Percentiles rank a stretch among this genome's conserved stretches.
Evolutionary conservation across 2,329 filamentous ascomycete species (phyloP).

Genomic region (Neurospora crassa): DNA sequence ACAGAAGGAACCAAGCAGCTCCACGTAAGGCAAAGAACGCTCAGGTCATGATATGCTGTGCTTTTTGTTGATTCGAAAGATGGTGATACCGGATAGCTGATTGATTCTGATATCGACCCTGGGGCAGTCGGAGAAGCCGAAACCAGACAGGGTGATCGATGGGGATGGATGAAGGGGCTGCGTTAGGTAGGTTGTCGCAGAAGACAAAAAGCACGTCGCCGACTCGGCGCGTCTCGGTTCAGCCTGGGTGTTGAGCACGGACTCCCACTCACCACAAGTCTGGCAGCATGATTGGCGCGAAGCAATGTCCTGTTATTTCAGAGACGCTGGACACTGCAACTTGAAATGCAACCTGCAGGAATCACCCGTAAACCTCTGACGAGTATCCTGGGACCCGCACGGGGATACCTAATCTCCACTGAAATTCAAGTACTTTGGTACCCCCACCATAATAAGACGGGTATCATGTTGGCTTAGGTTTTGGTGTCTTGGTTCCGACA

Average conservation of each 20-base stretch:
- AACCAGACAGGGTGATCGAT: background rate
- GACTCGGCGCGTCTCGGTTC: background rate
- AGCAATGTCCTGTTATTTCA: background rate
- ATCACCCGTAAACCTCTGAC: background rate
- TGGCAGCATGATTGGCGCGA: background rate
- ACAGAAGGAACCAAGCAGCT: background rate
- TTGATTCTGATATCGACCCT: background rate
- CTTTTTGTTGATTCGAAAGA: background rate
- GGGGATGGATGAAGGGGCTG: background rate
- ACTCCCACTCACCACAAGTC: background rate
- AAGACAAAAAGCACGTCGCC: background rate
- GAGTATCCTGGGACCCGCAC: background rate
- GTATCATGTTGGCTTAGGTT: background rate
- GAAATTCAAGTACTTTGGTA: background rate
- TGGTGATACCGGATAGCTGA: background rate
- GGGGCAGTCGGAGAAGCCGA: background rate
- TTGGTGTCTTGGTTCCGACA: background rate
- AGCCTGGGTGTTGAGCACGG: background rate
- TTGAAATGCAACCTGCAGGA: background rate
- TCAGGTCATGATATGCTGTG: background rate
- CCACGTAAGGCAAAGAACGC: background rate
- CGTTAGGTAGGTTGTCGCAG: background rate
- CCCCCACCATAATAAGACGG: background rate
- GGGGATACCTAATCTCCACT: background rate
- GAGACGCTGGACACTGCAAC: background rate